Percentiles rank a stretch among this genome's conserved stretches.
These are phyloP conservation scores for Zopfia rhizophila DNA, from an alignment of 2,329 filamentous ascomycete genomes.

Conservation along the genomic window DNA sequence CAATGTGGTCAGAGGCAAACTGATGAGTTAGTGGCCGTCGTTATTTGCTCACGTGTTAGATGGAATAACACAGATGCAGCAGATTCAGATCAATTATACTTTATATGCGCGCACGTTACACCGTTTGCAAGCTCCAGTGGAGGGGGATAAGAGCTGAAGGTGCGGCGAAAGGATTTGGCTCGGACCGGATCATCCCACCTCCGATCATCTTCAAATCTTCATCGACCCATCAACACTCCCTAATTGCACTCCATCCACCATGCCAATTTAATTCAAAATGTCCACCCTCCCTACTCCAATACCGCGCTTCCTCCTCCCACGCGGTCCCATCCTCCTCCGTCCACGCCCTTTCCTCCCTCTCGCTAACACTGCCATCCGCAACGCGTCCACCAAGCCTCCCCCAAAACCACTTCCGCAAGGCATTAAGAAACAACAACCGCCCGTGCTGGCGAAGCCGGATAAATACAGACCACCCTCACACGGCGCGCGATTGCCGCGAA, in stretches of 20 bases:
- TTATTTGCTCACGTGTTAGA: constrained; percentile 25
- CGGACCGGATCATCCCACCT: constrained; percentile 22
- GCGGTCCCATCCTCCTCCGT: constrained; percentile 36
- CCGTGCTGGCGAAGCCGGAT: constrained; percentile 80
- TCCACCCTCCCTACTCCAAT: constrained; percentile 41
- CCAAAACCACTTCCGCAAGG: constrained; percentile 38
- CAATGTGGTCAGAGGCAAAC: constrained; percentile 12
- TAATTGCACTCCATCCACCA: neutral
- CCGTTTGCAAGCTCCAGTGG: constrained; percentile 1
- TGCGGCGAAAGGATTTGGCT: constrained; percentile 1
- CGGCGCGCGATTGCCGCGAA: constrained; percentile 72
- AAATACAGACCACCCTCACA: constrained; percentile 95
- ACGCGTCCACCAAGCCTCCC: constrained; percentile 40
- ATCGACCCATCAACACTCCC: no score
- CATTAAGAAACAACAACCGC: constrained; percentile 62
- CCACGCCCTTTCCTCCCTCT: constrained; percentile 28
- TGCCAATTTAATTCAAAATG: constrained; percentile 37
- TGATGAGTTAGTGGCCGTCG: constrained; percentile 10
- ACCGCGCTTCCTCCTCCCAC: constrained; percentile 47
- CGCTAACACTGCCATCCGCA: constrained; percentile 32
- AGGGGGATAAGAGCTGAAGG: neutral
- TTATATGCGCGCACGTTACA: neutral
- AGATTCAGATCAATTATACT: no score
- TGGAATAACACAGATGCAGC: neutral
- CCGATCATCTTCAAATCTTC: constrained; percentile 16